Evolutionary conservation across 148 eudicot species (phyloP).

Genomic region (Chenopodium suecicum): DNA sequence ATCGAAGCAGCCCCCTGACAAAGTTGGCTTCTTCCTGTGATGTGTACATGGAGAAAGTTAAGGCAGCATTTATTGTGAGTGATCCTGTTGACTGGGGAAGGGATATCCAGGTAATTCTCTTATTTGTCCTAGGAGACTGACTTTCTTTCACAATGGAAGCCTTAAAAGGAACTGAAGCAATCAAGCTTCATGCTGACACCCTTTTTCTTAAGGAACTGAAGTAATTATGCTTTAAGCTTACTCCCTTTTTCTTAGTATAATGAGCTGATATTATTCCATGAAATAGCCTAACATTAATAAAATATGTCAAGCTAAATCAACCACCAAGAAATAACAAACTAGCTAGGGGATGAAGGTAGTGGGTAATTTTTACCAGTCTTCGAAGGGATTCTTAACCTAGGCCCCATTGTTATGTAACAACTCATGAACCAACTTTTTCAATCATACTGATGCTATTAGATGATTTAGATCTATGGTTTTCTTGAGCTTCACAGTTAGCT

Average conservation of each 20-base stretch:
- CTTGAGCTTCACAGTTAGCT: background rate
- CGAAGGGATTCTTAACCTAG: too few species aligned
- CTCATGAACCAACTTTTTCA: too few species aligned
- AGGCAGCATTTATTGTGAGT: slow-evolving; percentile 51
- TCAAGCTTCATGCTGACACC: background rate
- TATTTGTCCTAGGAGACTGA: background rate
- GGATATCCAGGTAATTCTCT: slow-evolving; percentile 50
- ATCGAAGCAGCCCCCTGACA: slow-evolving; percentile 5
- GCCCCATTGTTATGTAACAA: too few species aligned
- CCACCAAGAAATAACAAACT: too few species aligned
- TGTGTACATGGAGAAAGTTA: slow-evolving; percentile 35
- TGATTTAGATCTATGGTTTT: background rate
- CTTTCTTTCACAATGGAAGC: background rate
- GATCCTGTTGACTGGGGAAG: slow-evolving; percentile 73
- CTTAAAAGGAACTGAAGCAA: background rate
- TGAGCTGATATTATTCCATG: too few species aligned
- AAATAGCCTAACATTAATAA: too few species aligned
- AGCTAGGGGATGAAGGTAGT: too few species aligned
- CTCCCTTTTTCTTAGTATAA: too few species aligned
- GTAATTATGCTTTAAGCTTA: background rate
- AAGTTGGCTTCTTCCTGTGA: slow-evolving; percentile 22
- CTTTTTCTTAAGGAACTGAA: background rate
- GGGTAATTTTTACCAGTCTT: too few species aligned
- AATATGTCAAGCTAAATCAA: too few species aligned
- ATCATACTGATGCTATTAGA: background rate